Conservation (phyloP, 768 basidiomycete species). For the Gloeopeniophorella convolvens region DNA sequence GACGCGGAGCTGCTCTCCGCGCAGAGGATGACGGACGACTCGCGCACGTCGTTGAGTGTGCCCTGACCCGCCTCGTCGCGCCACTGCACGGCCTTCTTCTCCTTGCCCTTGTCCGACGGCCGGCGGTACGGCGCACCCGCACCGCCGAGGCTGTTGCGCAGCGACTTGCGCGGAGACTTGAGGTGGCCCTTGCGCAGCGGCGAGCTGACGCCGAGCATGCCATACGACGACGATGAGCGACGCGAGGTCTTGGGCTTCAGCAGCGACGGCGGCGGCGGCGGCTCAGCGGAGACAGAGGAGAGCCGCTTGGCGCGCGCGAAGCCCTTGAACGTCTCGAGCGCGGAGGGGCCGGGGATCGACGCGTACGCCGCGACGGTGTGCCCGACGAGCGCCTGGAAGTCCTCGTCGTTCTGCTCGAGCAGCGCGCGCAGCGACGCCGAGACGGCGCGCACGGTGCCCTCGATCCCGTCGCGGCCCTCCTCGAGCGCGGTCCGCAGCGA, state of each 20-base stretch:
- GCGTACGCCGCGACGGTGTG: constrained; percentile 59
- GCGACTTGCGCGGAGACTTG: constrained; percentile 32
- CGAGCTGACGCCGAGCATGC: constrained; percentile 30
- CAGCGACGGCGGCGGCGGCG: too few relatives aligned
- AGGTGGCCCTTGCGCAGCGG: constrained; percentile 34
- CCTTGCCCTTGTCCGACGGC: constrained; percentile 58
- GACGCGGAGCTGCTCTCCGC: constrained; percentile 23
- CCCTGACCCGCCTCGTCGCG: constrained; percentile 82
- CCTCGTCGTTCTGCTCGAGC: constrained; percentile 62
- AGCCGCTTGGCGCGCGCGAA: constrained; percentile 41
- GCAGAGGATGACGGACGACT: constrained; percentile 14
- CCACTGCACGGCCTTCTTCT: constrained; percentile 73
- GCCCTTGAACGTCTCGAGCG: constrained; percentile 44
- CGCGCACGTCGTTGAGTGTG: constrained; percentile 59
- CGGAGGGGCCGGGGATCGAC: constrained; percentile 28
- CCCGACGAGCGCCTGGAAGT: constrained; percentile 61
- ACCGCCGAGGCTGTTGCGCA: constrained; percentile 36
- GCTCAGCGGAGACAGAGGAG: constrained; percentile 42
- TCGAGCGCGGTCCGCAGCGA: constrained; percentile 36
- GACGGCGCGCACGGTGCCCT: constrained; percentile 40
- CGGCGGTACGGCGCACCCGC: constrained; percentile 52
- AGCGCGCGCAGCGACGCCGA: constrained; percentile 45
- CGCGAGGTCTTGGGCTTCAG: constrained; percentile 37
- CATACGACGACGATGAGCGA: constrained; percentile 40
- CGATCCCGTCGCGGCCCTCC: constrained; percentile 32